Conservation (phyloP, 164 flowering plant genomes). For the Sextonia rubra region DNA sequence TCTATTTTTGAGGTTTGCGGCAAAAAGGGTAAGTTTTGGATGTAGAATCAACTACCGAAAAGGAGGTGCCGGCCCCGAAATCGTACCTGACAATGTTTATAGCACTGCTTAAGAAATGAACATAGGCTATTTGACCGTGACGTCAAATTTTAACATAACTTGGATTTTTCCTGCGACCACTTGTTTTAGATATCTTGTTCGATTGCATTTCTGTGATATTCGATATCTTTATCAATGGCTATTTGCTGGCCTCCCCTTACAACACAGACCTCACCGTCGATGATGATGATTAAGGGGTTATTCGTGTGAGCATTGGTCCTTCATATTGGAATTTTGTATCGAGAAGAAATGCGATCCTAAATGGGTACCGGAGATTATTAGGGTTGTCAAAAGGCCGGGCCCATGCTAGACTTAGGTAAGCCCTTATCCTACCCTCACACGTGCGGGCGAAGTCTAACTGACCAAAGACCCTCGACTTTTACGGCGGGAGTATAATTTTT, state of each 20-base stretch:
- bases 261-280: slow-evolving; percentile 57
- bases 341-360: slow-evolving; percentile 57
- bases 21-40: slow-evolving; percentile 8
- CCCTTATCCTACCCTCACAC: no score
- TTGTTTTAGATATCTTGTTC: slow-evolving; percentile 54
- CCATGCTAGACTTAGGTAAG: no score
- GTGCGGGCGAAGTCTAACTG: no score
- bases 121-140: slow-evolving; percentile 29
- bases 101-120: slow-evolving; percentile 54
- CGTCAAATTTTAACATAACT: slow-evolving; percentile 54
- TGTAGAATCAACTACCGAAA: slow-evolving; percentile 36
- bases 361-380: no score
- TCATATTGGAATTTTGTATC: slow-evolving; percentile 19
- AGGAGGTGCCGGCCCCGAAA: slow-evolving; percentile 37
- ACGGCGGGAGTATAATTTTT: no score
- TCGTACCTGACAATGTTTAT: slow-evolving; percentile 66
- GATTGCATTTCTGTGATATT: slow-evolving; percentile 89
- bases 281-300: slow-evolving; percentile 26
- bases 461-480: no score
- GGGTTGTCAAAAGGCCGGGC: no score
- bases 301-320: slow-evolving; percentile 56
- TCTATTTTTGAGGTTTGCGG: slow-evolving; percentile 5
- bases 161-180: slow-evolving; percentile 63
- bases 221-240: slow-evolving; percentile 56
- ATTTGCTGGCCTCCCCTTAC: slow-evolving; percentile 51